Base-by-base conservation (phyloP, 2,329 filamentous ascomycete genomes). In the Alternaria brassicae region DNA sequence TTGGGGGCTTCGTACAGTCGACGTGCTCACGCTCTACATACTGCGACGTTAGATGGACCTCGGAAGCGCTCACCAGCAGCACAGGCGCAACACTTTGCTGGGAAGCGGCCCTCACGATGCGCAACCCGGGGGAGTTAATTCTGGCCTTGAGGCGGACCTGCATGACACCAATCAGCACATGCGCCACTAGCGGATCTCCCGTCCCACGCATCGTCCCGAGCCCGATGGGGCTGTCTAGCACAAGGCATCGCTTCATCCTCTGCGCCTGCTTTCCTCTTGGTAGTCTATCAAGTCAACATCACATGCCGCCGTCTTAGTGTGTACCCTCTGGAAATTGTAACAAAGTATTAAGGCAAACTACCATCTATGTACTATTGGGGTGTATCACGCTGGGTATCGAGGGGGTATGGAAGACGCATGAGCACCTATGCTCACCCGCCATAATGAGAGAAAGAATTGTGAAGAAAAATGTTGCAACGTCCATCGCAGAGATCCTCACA, bases 161-260 rank as follows among this genome's bases (percentile, higher is more conserved):
- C 72, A 74, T 72, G 65, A 72, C 67, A 47, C 68, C 68, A 70
- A 68, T 70, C 62, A 56, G 61, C 65, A 64, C 56, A 47, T 58
- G 64, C 65, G 63, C 68, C 65, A 62, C 66, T 71, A 71, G 68
- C 61, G 60, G 55, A 67, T 62, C 63, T 68, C 58, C 64, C 53
- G 54, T 40, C 58, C 53, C 56, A 40, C 37, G 19, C n/a, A 30
- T 53, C 44, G 23, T 44, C 30, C 56, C 56, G 42, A 44, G 40
- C n/a, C n/a, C n/a, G n/a, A n/a, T n/a, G n/a, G n/a, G n/a, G n/a
- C n/a, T n/a, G n/a, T n/a, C n/a, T n/a, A n/a, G n/a, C n/a, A n/a
- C n/a, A n/a, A n/a, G n/a, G n/a, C n/a, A n/a, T n/a, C n/a, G n/a
- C n/a, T n/a, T n/a, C n/a, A n/a, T n/a, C n/a, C n/a, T n/a, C n/a